Percentiles rank a stretch among this genome's conserved stretches.
Evolutionary conservation across 2,329 filamentous ascomycete species (phyloP).

Genomic region (Alternaria arbusti): DNA sequence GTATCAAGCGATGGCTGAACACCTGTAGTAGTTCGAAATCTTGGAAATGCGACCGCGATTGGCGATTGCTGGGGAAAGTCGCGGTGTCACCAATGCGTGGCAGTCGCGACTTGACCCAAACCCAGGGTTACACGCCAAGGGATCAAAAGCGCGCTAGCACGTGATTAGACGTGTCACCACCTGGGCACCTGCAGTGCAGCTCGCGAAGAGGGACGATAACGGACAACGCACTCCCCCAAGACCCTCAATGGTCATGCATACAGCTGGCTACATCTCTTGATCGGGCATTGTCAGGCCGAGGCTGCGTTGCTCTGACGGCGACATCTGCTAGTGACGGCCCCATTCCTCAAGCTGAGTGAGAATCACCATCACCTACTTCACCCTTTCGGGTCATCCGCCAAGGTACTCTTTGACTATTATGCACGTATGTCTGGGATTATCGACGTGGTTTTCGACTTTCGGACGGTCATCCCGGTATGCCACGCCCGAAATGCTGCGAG

Average conservation of each 20-base stretch:
- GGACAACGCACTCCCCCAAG: background rate
- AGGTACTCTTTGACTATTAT: background rate
- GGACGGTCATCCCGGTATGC: background rate
- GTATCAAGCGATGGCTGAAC: background rate
- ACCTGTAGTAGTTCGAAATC: too few species aligned
- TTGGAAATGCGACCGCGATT: background rate
- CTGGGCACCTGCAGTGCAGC: too few species aligned
- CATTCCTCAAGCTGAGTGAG: background rate
- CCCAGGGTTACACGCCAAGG: background rate
- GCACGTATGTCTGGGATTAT: background rate
- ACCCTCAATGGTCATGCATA: background rate
- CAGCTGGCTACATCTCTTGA: too few species aligned
- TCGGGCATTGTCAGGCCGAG: too few species aligned
- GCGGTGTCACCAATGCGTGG: background rate
- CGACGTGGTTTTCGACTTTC: background rate
- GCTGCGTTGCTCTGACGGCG: background rate
- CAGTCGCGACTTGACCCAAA: background rate
- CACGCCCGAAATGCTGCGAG: background rate
- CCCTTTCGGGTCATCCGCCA: background rate
- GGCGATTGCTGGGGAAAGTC: background rate
- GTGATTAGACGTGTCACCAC: background rate
- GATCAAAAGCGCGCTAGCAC: slow-evolving; percentile 2
- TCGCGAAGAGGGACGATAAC: background rate
- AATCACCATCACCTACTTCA: background rate
- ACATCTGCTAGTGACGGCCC: background rate